phyloP scores from a whole-genome alignment of 2,329 filamentous ascomycete genomes.

The Mycosphaerella sp. region DNA sequence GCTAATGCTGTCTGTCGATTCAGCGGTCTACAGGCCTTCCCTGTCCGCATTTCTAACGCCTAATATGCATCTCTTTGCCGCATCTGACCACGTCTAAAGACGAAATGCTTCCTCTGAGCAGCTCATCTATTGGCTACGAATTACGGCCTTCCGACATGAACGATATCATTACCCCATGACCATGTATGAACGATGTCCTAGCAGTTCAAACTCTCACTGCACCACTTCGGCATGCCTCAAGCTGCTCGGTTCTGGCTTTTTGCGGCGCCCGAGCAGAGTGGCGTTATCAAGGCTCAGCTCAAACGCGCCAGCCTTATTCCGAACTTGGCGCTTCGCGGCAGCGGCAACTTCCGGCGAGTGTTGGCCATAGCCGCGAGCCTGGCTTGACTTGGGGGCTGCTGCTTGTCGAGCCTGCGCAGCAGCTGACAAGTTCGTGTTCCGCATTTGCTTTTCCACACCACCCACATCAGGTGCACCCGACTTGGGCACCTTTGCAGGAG shows the following conservation, averaged over 20 bases:
- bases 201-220: conserved; percentile 7
- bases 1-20: neutral
- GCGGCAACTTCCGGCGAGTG: conserved; percentile 79
- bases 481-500: conserved; percentile 63
- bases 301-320: conserved; percentile 68
- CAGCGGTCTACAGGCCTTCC: neutral
- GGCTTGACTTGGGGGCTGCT: conserved; percentile 45
- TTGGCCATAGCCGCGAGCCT: conserved; percentile 72
- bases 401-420: conserved; percentile 56
- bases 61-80: neutral
- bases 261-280: conserved; percentile 72
- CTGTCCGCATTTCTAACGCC: neutral
- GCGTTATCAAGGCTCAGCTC: conserved; percentile 89
- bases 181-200: neutral
- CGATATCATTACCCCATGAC: neutral
- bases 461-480: conserved; percentile 54
- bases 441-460: conserved; percentile 79
- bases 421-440: conserved; percentile 69
- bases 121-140: neutral
- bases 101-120: neutral
- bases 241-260: conserved; percentile 44
- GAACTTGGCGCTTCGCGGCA: conserved; percentile 74
- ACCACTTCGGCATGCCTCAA: conserved; percentile 39
- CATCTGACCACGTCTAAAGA: neutral
- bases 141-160: neutral